These are phyloP conservation scores for Aquilaria sinensis DNA, from an alignment of 345 rosid species.

Conservation along the genomic window DNA sequence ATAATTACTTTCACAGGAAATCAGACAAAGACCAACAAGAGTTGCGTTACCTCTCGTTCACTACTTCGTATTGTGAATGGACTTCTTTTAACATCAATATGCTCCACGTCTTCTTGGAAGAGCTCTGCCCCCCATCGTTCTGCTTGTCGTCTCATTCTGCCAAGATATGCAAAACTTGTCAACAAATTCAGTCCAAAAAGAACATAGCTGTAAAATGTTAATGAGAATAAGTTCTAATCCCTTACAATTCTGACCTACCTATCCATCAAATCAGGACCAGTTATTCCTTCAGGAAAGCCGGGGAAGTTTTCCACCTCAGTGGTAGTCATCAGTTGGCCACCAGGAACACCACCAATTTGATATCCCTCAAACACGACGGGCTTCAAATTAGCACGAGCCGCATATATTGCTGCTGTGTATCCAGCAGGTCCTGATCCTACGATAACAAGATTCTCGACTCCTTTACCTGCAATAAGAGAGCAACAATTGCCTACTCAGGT, in stretches of 20 bases:
- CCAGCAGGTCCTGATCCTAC: slow-evolving; percentile 99
- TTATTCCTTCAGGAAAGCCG: slow-evolving; percentile 96
- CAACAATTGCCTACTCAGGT: background rate
- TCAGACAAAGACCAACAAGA: background rate
- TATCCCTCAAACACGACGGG: slow-evolving; percentile 95
- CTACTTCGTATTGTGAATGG: slow-evolving; percentile 81
- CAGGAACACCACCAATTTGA: slow-evolving; percentile 97
- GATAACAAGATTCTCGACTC: slow-evolving; percentile 81
- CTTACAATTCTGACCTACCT: slow-evolving; percentile 28
- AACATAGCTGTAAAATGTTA: too few species aligned
- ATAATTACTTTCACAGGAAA: background rate
- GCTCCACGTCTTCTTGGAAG: slow-evolving; percentile 89
- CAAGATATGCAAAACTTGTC: slow-evolving; percentile 11
- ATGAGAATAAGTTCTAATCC: background rate
- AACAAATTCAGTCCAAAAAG: too few species aligned
- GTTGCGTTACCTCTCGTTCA: slow-evolving; percentile 78
- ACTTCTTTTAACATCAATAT: slow-evolving; percentile 48
- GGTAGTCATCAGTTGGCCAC: slow-evolving; percentile 97
- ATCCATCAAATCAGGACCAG: slow-evolving; percentile 99
- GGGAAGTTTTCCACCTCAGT: slow-evolving; percentile 98
- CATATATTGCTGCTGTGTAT: slow-evolving; percentile 94
- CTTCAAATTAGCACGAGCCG: slow-evolving; percentile 98
- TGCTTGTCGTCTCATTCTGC: slow-evolving; percentile 92
- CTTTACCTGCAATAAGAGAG: slow-evolving; percentile 42
- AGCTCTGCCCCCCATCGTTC: slow-evolving; percentile 99